Evolutionary conservation across 1,139 yeast species (phyloP).

Genomic region (Taphrina deformans): DNA sequence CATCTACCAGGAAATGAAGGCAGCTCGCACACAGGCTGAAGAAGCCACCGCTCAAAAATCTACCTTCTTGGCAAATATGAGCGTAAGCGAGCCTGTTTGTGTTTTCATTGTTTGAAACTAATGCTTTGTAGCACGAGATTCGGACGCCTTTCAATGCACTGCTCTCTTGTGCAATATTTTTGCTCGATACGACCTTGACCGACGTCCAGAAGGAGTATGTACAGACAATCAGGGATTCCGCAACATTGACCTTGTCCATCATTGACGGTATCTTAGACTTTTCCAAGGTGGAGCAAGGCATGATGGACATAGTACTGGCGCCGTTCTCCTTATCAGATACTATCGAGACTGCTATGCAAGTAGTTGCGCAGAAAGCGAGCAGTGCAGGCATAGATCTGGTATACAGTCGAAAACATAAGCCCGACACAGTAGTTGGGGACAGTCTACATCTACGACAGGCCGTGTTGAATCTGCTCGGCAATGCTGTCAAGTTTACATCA

Average conservation of each 20-base stretch:
- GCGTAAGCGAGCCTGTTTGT: not conserved
- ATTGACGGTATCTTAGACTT: constrained; percentile 79
- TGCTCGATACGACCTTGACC: constrained; percentile 72
- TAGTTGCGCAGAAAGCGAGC: constrained; percentile 16
- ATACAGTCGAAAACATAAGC: constrained; percentile 40
- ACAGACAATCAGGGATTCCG: constrained; percentile 72
- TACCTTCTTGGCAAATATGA: constrained; percentile 65
- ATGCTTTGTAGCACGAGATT: constrained; percentile 82
- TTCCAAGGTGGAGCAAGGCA: constrained; percentile 77
- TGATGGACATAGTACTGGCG: constrained; percentile 68
- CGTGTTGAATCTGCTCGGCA: constrained; percentile 82
- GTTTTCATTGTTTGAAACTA: too few species aligned
- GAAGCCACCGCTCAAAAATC: constrained; percentile 56
- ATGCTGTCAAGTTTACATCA: constrained; percentile 79
- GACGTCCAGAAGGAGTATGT: constrained; percentile 80
- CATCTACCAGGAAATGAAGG: constrained; percentile 43
- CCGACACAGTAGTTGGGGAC: constrained; percentile 77
- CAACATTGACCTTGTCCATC: constrained; percentile 71
- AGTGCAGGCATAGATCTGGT: constrained; percentile 14
- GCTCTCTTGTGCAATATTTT: constrained; percentile 86
- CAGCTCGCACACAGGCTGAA: constrained; percentile 41
- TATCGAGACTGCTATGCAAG: constrained; percentile 23
- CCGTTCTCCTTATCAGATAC: constrained; percentile 52
- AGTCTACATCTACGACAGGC: constrained; percentile 83
- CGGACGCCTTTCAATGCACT: constrained; percentile 92